phyloP scores from a whole-genome alignment of 129 eudicot species.

The Deinandra increscens region DNA sequence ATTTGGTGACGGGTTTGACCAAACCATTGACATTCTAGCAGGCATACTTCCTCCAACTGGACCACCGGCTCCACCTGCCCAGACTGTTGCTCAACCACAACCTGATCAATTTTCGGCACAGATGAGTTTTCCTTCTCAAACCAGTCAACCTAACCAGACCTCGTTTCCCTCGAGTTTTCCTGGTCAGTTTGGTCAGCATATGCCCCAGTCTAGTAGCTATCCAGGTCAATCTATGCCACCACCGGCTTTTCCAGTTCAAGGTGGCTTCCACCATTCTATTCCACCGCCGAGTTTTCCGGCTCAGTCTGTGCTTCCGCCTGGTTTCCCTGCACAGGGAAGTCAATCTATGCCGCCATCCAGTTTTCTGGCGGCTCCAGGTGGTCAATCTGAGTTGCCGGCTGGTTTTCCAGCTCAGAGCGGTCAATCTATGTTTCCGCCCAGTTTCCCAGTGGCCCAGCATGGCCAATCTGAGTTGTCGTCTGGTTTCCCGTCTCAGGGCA shows the following conservation, averaged over 20 bases:
- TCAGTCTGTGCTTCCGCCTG: background rate
- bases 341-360: background rate
- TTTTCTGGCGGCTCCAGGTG: background rate
- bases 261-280: background rate
- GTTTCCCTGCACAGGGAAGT: background rate
- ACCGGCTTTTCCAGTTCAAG: background rate
- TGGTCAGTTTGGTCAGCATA: conserved; percentile 36
- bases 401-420: conserved; percentile 2
- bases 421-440: background rate
- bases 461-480: background rate
- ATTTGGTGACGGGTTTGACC: conserved; percentile 42
- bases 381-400: background rate
- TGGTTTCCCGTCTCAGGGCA: conserved; percentile 17
- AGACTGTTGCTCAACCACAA: conserved; percentile 32
- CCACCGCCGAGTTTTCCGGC: background rate
- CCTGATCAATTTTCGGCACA: conserved; percentile 27
- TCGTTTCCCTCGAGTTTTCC: conserved; percentile 21
- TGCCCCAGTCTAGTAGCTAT: conserved; percentile 4
- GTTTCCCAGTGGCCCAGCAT: background rate
- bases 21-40: conserved; percentile 69
- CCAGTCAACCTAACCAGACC: conserved; percentile 15
- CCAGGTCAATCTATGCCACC: background rate
- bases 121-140: conserved; percentile 22
- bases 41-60: conserved; percentile 89
- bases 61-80: conserved; percentile 24